phyloP scores from a whole-genome alignment of 306 rosid species.

The Prinsepia uniflora region DNA sequence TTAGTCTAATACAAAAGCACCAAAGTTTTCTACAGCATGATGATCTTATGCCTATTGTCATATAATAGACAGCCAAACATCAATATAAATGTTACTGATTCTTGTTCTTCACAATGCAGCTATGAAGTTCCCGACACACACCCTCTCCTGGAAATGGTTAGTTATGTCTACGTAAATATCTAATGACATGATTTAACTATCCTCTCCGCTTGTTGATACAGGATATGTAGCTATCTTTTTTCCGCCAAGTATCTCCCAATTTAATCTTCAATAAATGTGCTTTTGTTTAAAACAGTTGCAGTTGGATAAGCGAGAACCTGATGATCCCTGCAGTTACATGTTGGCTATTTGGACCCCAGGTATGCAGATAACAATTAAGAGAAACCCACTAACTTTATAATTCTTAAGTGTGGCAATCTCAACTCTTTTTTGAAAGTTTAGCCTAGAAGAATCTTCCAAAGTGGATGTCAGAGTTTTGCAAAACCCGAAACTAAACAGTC shows the following conservation, averaged over 20 bases:
- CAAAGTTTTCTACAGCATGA: background rate
- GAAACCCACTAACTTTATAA: background rate
- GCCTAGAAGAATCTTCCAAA: conserved; percentile 5
- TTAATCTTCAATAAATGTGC: conserved; percentile 12
- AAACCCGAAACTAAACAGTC: background rate
- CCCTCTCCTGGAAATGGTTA: conserved; percentile 86
- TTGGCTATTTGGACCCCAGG: conserved; percentile 99
- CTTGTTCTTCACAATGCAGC: conserved; percentile 54
- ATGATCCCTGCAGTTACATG: conserved; percentile 91
- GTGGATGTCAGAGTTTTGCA: background rate
- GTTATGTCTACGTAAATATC: conserved; percentile 28
- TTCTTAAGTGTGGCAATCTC: conserved; percentile 2
- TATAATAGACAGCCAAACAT: conserved; percentile 3
- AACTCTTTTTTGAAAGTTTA: background rate
- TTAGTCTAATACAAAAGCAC: background rate
- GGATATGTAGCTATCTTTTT: background rate
- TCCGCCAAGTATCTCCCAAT: conserved; percentile 12
- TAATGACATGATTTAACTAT: background rate
- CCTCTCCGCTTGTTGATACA: background rate
- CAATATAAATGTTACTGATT: conserved; percentile 25
- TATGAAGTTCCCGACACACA: conserved; percentile 95
- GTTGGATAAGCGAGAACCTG: conserved; percentile 79
- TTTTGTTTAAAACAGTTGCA: conserved; percentile 40
- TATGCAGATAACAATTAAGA: conserved; percentile 25
- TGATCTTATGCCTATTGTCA: background rate